phyloP scores from a whole-genome alignment of 805 yeast species.

The Pichia insulana region DNA sequence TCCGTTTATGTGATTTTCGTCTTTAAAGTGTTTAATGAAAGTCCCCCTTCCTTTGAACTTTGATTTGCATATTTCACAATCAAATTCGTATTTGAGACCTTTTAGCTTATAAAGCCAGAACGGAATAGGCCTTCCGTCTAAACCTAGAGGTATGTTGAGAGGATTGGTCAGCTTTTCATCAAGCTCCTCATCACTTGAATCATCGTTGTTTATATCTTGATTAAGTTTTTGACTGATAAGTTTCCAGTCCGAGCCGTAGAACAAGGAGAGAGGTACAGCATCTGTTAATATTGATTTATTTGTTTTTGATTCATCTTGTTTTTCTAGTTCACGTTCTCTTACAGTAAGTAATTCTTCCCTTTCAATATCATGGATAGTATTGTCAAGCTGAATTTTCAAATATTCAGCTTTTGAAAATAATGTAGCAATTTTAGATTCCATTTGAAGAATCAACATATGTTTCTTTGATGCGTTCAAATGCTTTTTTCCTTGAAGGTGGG shows the following conservation, averaged over 20 bases:
- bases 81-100: slow-evolving; percentile 64
- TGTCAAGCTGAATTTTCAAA: slow-evolving; percentile 33
- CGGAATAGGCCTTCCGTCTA: slow-evolving; percentile 90
- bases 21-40: slow-evolving; percentile 71
- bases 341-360: slow-evolving; percentile 61
- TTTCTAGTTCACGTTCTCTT: slow-evolving; percentile 55
- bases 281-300: background rate
- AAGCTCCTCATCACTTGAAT: slow-evolving; percentile 22
- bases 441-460: background rate
- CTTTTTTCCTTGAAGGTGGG: slow-evolving; percentile 67
- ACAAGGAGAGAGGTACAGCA: slow-evolving; percentile 16
- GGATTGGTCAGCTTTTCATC: slow-evolving; percentile 34
- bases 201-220: slow-evolving; percentile 21
- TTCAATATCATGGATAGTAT: slow-evolving; percentile 54
- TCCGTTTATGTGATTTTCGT: slow-evolving; percentile 62
- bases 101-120: slow-evolving; percentile 86
- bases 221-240: background rate
- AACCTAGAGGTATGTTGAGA: slow-evolving; percentile 65
- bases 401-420: background rate
- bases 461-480: slow-evolving; percentile 45
- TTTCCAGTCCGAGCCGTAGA: slow-evolving; percentile 7
- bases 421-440: slow-evolving; percentile 2
- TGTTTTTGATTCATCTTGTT: slow-evolving; percentile 22
- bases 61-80: slow-evolving; percentile 79
- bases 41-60: slow-evolving; percentile 64